Percentiles rank a stretch among this genome's conserved stretches.
These are phyloP conservation scores for Venturia oleaginea DNA, from an alignment of 2,329 filamentous ascomycete genomes.

Conservation along the genomic window DNA sequence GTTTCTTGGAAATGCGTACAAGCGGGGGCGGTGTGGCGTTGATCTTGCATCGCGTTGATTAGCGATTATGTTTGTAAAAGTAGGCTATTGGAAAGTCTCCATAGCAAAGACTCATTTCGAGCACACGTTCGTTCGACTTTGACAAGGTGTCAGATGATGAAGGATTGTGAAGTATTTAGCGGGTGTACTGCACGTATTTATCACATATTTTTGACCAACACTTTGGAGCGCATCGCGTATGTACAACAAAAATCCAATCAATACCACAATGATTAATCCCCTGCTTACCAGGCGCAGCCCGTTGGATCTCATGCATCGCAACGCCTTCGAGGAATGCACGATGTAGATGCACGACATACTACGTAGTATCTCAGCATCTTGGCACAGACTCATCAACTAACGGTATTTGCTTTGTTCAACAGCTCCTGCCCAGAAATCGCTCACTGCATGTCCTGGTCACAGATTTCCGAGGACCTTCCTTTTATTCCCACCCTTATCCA, in stretches of 20 bases:
- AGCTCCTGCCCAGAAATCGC: background rate
- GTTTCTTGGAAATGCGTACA: background rate
- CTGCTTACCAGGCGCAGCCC: background rate
- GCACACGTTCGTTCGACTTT: background rate
- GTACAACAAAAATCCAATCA: background rate
- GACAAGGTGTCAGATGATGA: background rate
- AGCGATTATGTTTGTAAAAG: background rate
- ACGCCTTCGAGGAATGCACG: background rate
- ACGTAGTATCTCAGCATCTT: background rate
- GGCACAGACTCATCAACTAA: background rate
- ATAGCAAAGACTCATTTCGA: constrained; percentile 1
- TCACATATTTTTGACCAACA: background rate
- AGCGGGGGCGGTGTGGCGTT: background rate
- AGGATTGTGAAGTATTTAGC: background rate
- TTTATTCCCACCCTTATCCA: background rate
- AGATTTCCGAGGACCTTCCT: background rate
- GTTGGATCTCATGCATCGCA: background rate
- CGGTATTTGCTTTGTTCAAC: background rate
- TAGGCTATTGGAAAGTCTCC: constrained; percentile 1
- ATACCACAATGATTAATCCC: background rate
- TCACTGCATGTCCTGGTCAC: background rate
- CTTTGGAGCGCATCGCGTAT: no score
- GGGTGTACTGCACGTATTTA: background rate
- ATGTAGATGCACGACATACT: background rate
- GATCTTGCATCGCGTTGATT: background rate